Evolutionary conservation across 2,329 filamentous ascomycete genomes (phyloP), one percentile per base, ranked within the genome.

Genomic region (Gliomastix tumulicola): DNA sequence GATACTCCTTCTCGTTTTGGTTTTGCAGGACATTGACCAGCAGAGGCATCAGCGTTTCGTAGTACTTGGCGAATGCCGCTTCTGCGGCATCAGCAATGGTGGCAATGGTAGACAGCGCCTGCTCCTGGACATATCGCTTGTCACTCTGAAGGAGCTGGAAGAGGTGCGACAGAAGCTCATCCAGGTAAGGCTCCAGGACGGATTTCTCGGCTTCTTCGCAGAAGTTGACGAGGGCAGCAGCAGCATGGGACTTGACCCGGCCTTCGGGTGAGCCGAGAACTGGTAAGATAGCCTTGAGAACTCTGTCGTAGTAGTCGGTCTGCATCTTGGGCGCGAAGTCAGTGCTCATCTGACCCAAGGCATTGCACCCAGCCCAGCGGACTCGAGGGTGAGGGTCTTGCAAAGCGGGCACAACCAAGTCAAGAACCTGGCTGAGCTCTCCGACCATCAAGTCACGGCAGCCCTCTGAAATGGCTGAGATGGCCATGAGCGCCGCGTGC

Each of bases 241-340:
- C 92, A 9, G 92, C 92, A 56, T 98, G 92, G 3, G 92, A 90
- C 66, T 97, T 94, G 42, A 98, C 92, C 41, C 92, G 84, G 15
- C 88, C 86, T 59, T 98, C 90, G 2, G 87, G 76, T 3, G 88
- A 94, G 51, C 89, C 79, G 6, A 98, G 74, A 1, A 96, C 90
- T 2, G 90, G 89, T 37, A 98, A 88, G 38, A 98, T 92, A 47
- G 88, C 88, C 48, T 82, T 87, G 35, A 98, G 74, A 13, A 98
- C 86, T 31, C 82, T 73, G 45, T 86, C 78, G 59, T 95, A 92
- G 60, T 94, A 94, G 51, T 95, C 92, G 48, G 87, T 84, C 62
- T 98, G 92, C 90, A 98, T 97, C 10, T 85, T 94, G 11, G 89
- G 89, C 11, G 94, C 90, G 59, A 98, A 98, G 56, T 98, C 92